A percentile compares a stretch with the other conserved stretches of the same genome.
phyloP scores from a whole-genome alignment of 148 eudicot genomes.

The Oxyria digyna region DNA sequence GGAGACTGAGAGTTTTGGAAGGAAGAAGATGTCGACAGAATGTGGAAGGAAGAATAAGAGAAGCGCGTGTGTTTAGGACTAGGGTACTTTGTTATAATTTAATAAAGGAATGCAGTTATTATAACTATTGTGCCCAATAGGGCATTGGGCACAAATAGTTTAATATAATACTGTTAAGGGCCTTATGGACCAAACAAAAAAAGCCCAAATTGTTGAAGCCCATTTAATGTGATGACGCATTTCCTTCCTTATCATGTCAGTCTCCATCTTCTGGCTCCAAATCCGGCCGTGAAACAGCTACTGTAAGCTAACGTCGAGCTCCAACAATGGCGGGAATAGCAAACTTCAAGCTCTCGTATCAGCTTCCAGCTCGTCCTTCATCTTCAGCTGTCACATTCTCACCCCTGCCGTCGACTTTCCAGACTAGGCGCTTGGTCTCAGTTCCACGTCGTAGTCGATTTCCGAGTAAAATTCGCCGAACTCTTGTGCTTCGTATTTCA shows the following conservation, averaged over 20 bases:
- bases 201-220: too few relatives aligned
- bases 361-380: conserved; percentile 12
- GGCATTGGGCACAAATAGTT: too few relatives aligned
- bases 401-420: conserved; percentile 13
- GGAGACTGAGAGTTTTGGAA: too few relatives aligned
- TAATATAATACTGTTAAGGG: too few relatives aligned
- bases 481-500: not conserved
- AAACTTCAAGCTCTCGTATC: conserved; percentile 21
- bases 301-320: not conserved
- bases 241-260: conserved; percentile 3
- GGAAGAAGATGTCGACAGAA: too few relatives aligned
- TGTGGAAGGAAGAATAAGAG: too few relatives aligned
- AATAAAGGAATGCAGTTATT: too few relatives aligned
- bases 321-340: conserved; percentile 39
- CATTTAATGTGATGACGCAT: not conserved
- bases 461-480: conserved; percentile 20
- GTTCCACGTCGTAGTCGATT: conserved; percentile 29
- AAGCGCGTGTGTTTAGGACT: too few relatives aligned
- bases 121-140: too few relatives aligned
- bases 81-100: too few relatives aligned
- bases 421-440: conserved; percentile 14
- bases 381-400: conserved; percentile 24
- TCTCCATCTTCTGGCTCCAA: not conserved
- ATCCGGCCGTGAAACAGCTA: not conserved
- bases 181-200: too few relatives aligned